A percentile compares a stretch with the other conserved stretches of the same genome.
Evolutionary conservation across 495 filamentous ascomycete genomes (phyloP).

Genomic region (Cryomyces minteri): DNA sequence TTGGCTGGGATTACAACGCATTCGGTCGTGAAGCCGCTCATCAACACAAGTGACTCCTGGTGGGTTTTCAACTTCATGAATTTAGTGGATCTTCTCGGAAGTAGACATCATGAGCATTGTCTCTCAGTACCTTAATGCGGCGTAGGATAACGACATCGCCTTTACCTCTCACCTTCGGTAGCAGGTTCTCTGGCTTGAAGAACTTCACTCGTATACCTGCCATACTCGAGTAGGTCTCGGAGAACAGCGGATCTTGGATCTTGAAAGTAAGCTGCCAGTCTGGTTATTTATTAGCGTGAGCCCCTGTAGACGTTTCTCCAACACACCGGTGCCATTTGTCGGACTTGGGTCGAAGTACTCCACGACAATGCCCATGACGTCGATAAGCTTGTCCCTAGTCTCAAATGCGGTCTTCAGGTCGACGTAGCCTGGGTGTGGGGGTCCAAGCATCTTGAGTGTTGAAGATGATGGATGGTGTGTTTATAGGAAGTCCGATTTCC

Average conservation of each 20-base stretch:
- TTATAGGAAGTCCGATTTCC: too few species aligned
- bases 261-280: conserved; percentile 4
- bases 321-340: conserved; percentile 25
- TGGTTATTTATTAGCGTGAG: conserved; percentile 15
- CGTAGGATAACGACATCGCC: conserved; percentile 17
- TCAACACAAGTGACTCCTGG: too few species aligned
- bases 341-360: conserved; percentile 26
- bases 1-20: conserved; percentile 3
- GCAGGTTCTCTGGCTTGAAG: conserved; percentile 1
- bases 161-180: conserved; percentile 6
- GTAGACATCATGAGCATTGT: too few species aligned
- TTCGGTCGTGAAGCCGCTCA: conserved; percentile 1
- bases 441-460: too few species aligned
- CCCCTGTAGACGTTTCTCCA: conserved; percentile 21
- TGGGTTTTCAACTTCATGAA: too few species aligned
- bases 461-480: too few species aligned
- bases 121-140: conserved; percentile 6
- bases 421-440: conserved; percentile 1
- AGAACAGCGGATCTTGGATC: conserved; percentile 7
- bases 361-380: conserved; percentile 20
- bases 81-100: too few species aligned
- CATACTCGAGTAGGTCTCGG: neutral
- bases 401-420: conserved; percentile 7
- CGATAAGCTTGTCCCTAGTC: neutral
- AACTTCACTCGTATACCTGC: conserved; percentile 9